A percentile compares a stretch with the other conserved stretches of the same genome.
phyloP scores from a whole-genome alignment of 148 eudicot genomes.

The Rhododendron molle region DNA sequence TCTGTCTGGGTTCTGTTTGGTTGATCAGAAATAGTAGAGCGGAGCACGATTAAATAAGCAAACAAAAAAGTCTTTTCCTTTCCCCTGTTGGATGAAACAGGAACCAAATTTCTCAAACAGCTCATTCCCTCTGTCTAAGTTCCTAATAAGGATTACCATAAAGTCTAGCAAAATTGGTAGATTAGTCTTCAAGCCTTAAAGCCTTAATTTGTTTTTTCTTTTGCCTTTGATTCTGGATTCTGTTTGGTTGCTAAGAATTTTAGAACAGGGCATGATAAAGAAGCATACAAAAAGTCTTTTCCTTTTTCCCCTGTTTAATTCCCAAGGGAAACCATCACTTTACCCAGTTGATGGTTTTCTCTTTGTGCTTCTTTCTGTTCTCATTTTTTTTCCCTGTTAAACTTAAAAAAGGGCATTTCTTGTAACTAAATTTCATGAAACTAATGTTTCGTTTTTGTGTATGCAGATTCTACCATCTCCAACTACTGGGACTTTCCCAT shows the following conservation, averaged over 20 bases:
- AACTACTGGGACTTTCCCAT: slow-evolving; percentile 63
- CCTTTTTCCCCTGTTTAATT: not conserved
- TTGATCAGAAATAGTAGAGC: not conserved
- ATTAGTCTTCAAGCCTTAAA: not conserved
- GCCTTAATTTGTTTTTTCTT: not conserved
- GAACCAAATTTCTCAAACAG: too few species aligned
- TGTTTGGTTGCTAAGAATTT: slow-evolving; percentile 5
- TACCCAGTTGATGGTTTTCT: not conserved
- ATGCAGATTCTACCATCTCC: slow-evolving; percentile 81
- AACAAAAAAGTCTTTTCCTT: not conserved
- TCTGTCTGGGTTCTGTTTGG: not conserved
- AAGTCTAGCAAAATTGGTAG: too few species aligned
- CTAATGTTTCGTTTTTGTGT: not conserved
- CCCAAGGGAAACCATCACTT: not conserved
- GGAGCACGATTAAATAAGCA: not conserved
- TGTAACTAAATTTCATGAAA: not conserved
- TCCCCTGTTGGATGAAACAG: not conserved
- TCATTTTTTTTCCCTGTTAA: not conserved
- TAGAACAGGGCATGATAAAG: not conserved
- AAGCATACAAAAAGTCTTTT: not conserved
- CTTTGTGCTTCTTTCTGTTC: not conserved
- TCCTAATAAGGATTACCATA: too few species aligned
- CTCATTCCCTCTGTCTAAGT: not conserved
- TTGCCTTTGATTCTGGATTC: not conserved
- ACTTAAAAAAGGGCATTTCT: not conserved